Conservation (phyloP, 495 filamentous ascomycete species). For the Podospora comata region DNA sequence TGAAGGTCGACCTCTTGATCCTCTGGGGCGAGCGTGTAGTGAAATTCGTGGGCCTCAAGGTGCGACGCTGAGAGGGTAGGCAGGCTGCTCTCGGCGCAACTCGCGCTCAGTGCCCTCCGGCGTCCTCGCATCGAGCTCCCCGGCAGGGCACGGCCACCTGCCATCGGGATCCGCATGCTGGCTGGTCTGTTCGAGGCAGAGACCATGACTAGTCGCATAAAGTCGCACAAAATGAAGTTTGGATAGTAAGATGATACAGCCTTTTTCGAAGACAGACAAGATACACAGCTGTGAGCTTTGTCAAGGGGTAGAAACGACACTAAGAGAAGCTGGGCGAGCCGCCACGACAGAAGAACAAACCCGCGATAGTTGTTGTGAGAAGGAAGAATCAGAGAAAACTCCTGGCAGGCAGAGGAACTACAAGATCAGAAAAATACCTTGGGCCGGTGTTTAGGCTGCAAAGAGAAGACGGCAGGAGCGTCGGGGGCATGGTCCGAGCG, state of each 20-base stretch:
- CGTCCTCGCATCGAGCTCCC: slow-evolving; percentile 8
- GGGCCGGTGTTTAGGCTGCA: not conserved
- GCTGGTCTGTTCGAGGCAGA: not conserved
- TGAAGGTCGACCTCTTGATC: not conserved
- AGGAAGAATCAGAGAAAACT: not conserved
- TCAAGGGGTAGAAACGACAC: not conserved
- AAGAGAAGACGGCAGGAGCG: not conserved
- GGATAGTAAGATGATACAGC: not conserved
- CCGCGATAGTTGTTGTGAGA: not conserved
- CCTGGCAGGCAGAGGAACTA: not conserved
- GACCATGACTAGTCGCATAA: not conserved
- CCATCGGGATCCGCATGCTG: slow-evolving; percentile 12
- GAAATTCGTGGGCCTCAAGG: too few species aligned
- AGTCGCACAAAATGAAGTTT: not conserved
- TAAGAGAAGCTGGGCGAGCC: not conserved
- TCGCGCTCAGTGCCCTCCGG: not conserved
- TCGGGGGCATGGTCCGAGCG: not conserved
- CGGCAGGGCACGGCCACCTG: slow-evolving; percentile 13
- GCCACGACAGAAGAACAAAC: not conserved
- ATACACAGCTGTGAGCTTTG: not conserved
- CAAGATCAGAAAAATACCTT: not conserved
- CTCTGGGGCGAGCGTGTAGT: not conserved
- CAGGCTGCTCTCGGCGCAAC: not conserved
- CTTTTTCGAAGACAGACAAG: not conserved
- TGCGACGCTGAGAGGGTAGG: not conserved